Base-by-base conservation (phyloP, 768 basidiomycete species). In the Cystoderma amianthinum region DNA sequence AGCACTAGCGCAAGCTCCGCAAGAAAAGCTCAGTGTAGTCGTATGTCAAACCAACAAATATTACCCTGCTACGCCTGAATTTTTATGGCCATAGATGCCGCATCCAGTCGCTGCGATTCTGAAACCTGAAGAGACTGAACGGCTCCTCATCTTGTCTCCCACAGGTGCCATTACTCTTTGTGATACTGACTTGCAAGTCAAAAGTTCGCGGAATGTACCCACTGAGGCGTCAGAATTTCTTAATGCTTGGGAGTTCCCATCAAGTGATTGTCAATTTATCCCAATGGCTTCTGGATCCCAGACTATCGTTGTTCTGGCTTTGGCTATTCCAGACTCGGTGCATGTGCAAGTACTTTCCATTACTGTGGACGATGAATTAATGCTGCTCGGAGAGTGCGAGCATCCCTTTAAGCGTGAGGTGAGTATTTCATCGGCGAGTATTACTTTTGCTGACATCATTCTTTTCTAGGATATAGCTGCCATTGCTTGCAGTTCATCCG, bases 401-500 rank as follows among this genome's bases (percentile, higher is more conserved):
- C 40, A 70, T 37, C 49, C 62, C 1, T 23, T 68, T 5, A 47
- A 58, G 32, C 43, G 52, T 34, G 59, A 67, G 43, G 65, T 67
- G 47, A 41, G 54, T 37, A 16, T 40, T 24, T 7, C 40, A 35
- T 38, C 3, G 10, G 5, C 44, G 36, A 17, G 44, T 11, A 28
- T 38, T 28, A 22, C 23, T 16, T 20, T 32, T 18, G 22, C 43
- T 54, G 41, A 45, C n/a, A 30, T 15, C 3, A 9, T 36, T 15
- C 17, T 28, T 19, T 37, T 21, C 3, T 35, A 74, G 72, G 48
- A 64, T 43, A 60, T 74, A 17, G 49, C 53, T 6, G 55, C 58
- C 33, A 48, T 64, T 1, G 68, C 75, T 4, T 73, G 63, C 36
- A 78, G 74, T 46, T 28, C 59, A 0, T 66, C 69, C 4, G 80